Evolutionary conservation across 305 asterid genomes (phyloP), one percentile per base, ranked within the genome.

Genomic region (Rubia balearica): DNA sequence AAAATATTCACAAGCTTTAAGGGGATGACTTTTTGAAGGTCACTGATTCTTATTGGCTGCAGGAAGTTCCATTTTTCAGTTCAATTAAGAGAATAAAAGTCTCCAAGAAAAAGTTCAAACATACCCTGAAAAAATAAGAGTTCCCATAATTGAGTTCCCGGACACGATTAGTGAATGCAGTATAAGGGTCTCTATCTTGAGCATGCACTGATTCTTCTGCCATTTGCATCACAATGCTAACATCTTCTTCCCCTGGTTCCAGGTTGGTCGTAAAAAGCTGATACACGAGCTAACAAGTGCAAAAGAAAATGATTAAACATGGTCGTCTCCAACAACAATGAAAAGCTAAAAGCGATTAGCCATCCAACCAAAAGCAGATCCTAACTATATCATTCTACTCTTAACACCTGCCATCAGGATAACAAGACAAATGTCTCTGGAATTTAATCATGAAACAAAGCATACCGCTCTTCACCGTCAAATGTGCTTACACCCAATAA

Each of bases 181-280:
- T 92, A 77, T 83, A 85, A 42, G 97, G 98, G 78, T 92, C 98
- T 81, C 98, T 90, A 82, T 90, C 90, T 79, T 92, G 98, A 75
- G 98, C 97, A 77, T 85, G 91, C 67, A 92, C 93, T 75, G 96
- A 85, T 86, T 92, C 98, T 87, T 90, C 97, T 14, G 98, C 95
- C 97, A 92, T 88, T 84, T 92, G 95, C 98, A 90, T 92, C 84
- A 92, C 97, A 77, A 92, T 90, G 70, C 88, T 92, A 73, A 89
- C 87, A 74, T 92, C 98, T 83, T 87, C 97, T 80, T 90, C 96
- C 74, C 90, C 86, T 17, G 97, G 96, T 76, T 86, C 89, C 68
- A 81, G 84, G 57, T 81, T 82, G 69, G 98, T 90, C 64, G 83
- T 81, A 76, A 92, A 92, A 69, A 92, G 97, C 83, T 92, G 98